Conservation (phyloP, 345 rosid genomes). For the Eutrema japonicum region DNA sequence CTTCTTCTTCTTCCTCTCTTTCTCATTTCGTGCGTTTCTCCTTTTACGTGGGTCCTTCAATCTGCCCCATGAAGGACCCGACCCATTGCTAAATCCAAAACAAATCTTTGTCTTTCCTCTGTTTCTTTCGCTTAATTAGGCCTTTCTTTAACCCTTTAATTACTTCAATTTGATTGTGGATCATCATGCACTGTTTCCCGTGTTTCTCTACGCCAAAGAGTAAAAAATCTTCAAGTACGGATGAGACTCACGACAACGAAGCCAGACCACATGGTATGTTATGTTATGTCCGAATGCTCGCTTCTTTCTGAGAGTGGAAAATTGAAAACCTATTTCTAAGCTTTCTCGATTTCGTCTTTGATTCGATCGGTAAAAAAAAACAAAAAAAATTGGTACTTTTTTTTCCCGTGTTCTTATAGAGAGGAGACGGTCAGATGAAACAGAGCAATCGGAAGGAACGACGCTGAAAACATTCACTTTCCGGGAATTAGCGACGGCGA, state of each 20-base stretch:
- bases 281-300: neutral
- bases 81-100: conserved; percentile 12
- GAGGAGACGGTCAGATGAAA: conserved; percentile 11
- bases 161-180: neutral
- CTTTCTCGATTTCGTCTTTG: neutral
- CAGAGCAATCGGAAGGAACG: conserved; percentile 22
- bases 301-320: neutral
- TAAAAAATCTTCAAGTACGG: conserved; percentile 37
- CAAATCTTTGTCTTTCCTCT: neutral
- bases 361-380: neutral
- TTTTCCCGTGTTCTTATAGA: conserved; percentile 30
- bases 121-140: neutral
- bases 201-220: conserved; percentile 60
- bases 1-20: conserved; percentile 15
- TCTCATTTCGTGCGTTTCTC: conserved; percentile 17
- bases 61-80: conserved; percentile 52
- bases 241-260: conserved; percentile 30
- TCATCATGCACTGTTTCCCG: conserved; percentile 72
- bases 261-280: conserved; percentile 29
- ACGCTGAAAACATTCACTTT: conserved; percentile 48
- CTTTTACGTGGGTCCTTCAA: conserved; percentile 56
- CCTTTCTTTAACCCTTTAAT: neutral
- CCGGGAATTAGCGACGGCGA: conserved; percentile 75
- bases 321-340: neutral
- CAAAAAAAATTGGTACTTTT: neutral